These are phyloP conservation scores for Sporisorium graminicola DNA, from an alignment of 1,284 basidiomycete species.

Conservation along the genomic window DNA sequence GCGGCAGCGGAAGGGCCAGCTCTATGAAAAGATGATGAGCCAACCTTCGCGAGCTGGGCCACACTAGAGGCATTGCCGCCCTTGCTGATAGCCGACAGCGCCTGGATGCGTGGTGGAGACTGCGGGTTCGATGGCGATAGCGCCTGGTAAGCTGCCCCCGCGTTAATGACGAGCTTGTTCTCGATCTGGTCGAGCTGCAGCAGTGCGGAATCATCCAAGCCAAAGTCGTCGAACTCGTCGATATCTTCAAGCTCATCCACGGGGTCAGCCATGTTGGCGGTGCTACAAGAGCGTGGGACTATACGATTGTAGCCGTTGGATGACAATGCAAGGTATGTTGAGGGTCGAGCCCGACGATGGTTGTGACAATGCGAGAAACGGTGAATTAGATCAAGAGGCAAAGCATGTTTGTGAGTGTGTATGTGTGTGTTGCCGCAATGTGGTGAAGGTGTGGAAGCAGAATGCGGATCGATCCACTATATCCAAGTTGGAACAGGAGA, in stretches of 20 bases:
- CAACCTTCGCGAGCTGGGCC: constrained; percentile 10
- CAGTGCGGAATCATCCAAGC: constrained; percentile 32
- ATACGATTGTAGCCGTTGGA: neutral
- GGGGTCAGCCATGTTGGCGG: constrained; percentile 18
- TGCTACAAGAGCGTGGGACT: neutral
- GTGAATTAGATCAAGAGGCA: neutral
- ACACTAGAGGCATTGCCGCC: neutral
- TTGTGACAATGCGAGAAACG: neutral
- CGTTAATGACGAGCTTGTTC: constrained; percentile 34
- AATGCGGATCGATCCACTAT: neutral
- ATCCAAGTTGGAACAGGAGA: neutral
- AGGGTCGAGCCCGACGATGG: neutral
- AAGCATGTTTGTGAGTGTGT: constrained; percentile 15
- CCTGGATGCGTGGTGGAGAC: constrained; percentile 14
- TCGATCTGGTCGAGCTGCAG: constrained; percentile 41
- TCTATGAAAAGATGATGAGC: constrained; percentile 5
- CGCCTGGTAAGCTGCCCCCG: neutral
- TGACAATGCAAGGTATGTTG: neutral
- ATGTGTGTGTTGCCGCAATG: neutral
- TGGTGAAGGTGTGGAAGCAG: constrained; percentile 8
- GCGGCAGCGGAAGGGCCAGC: constrained; percentile 16
- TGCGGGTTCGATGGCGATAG: neutral
- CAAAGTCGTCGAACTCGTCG: constrained; percentile 55
- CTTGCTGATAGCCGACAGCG: constrained; percentile 11
- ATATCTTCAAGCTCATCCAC: constrained; percentile 48